Conservation (phyloP, 306 rosid genomes). For the Rosa chinensis region DNA sequence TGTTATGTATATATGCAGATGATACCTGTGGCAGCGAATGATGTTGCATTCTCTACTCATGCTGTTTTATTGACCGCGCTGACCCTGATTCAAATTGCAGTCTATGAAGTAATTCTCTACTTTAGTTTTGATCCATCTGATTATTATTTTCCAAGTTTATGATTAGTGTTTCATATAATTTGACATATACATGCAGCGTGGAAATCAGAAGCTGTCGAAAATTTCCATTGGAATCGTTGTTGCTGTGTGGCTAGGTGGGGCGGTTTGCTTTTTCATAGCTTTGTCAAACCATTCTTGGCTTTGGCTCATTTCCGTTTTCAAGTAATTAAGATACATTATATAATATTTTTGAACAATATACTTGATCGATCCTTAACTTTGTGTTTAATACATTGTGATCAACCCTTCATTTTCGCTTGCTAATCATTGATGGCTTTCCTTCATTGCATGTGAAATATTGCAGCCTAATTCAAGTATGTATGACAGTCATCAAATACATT, state of each 20-base stretch:
- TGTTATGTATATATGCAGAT: slow-evolving; percentile 47
- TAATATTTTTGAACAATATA: not conserved
- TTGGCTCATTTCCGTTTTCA: slow-evolving; percentile 78
- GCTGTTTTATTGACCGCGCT: slow-evolving; percentile 80
- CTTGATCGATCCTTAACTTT: not conserved
- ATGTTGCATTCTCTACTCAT: slow-evolving; percentile 84
- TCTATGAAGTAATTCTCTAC: slow-evolving; percentile 54
- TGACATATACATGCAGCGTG: slow-evolving; percentile 51
- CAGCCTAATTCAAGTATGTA: slow-evolving; percentile 79
- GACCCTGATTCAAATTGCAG: slow-evolving; percentile 65
- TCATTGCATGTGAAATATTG: slow-evolving; percentile 30
- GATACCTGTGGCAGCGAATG: slow-evolving; percentile 97
- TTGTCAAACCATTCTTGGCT: slow-evolving; percentile 74
- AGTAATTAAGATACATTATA: slow-evolving; percentile 34
- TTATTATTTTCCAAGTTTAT: not conserved
- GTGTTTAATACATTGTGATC: not conserved
- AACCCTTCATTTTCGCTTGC: not conserved
- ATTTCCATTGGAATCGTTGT: slow-evolving; percentile 44
- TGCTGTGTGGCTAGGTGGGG: slow-evolving; percentile 63
- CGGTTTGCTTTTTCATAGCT: slow-evolving; percentile 66
- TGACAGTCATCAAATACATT: slow-evolving; percentile 79
- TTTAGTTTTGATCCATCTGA: not conserved
- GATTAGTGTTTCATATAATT: not conserved
- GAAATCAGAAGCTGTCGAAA: slow-evolving; percentile 71
- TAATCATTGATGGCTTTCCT: slow-evolving; percentile 1